Conservation (phyloP, 2,329 filamentous ascomycete species). For the Trichoderma sp. region DNA sequence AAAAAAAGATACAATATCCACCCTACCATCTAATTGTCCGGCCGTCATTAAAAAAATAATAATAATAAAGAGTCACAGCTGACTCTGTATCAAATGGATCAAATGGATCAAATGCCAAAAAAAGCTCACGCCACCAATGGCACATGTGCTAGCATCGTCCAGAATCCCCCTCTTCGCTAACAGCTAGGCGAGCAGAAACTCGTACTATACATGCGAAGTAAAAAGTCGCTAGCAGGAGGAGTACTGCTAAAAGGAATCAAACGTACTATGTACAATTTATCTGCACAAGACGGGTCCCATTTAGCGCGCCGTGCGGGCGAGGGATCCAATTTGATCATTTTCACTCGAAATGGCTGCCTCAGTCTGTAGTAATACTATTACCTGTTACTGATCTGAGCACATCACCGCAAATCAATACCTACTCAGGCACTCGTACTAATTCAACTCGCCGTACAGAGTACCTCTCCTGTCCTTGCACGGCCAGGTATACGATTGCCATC, state of each 20-base stretch:
- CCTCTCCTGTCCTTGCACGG: background rate
- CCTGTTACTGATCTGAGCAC: background rate
- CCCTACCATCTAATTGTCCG: background rate
- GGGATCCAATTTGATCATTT: background rate
- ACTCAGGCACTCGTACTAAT: background rate
- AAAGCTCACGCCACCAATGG: conserved; percentile 12
- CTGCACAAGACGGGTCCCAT: background rate
- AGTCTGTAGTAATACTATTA: background rate
- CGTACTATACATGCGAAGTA: background rate
- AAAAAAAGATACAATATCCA: background rate
- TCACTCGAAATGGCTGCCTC: too few species aligned
- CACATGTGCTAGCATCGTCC: background rate
- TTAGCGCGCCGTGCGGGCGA: conserved; percentile 13
- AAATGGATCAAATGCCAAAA: background rate
- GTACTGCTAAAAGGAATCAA: background rate
- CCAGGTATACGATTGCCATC: too few species aligned
- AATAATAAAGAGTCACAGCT: conserved; percentile 6
- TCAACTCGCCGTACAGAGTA: background rate
- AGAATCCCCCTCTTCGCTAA: background rate
- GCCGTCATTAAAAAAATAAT: too few species aligned
- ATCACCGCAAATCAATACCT: background rate
- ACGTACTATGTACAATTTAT: background rate
- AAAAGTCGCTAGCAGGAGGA: background rate
- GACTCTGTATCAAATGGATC: background rate
- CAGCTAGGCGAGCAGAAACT: conserved; percentile 2